Evolutionary conservation across 805 yeast species (phyloP).

Genomic region (Cyberlindnera subsufficiens): DNA sequence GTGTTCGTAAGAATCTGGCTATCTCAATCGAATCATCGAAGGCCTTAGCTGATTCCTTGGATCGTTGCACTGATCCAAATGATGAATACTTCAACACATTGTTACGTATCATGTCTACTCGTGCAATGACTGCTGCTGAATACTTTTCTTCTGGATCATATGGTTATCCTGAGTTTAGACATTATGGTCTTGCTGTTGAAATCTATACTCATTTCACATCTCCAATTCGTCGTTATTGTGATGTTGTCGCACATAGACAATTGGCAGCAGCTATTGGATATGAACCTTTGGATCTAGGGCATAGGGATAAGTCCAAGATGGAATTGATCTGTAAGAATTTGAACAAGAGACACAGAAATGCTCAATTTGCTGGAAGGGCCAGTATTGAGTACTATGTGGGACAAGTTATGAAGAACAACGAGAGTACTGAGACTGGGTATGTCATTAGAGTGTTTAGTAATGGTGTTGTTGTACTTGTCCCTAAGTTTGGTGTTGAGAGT

Average conservation of each 20-base stretch:
- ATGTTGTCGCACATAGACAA: constrained; percentile 95
- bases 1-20: constrained; percentile 69
- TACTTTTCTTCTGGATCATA: constrained; percentile 89
- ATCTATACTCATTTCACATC: constrained; percentile 98
- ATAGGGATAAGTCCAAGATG: constrained; percentile 86
- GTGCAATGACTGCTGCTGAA: constrained; percentile 99
- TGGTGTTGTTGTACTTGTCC: constrained; percentile 92
- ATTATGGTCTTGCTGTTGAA: constrained; percentile 96
- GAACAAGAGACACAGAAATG: constrained; percentile 92
- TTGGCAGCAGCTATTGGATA: constrained; percentile 97
- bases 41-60: constrained; percentile 90
- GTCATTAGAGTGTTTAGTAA: constrained; percentile 88
- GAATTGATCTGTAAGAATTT: constrained; percentile 84
- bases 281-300: constrained; percentile 74
- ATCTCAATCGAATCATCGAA: constrained; percentile 81
- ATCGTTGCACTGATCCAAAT: constrained; percentile 71
- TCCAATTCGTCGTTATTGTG: constrained; percentile 97
- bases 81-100: constrained; percentile 93
- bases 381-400: constrained; percentile 97
- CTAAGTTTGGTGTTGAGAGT: constrained; percentile 94
- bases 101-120: constrained; percentile 91
- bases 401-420: constrained; percentile 87
- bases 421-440: constrained; percentile 79
- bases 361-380: constrained; percentile 98
- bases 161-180: constrained; percentile 87